Evolutionary conservation across 1,139 yeast species (phyloP).

Genomic region (Saccharomyces hybrid): DNA sequence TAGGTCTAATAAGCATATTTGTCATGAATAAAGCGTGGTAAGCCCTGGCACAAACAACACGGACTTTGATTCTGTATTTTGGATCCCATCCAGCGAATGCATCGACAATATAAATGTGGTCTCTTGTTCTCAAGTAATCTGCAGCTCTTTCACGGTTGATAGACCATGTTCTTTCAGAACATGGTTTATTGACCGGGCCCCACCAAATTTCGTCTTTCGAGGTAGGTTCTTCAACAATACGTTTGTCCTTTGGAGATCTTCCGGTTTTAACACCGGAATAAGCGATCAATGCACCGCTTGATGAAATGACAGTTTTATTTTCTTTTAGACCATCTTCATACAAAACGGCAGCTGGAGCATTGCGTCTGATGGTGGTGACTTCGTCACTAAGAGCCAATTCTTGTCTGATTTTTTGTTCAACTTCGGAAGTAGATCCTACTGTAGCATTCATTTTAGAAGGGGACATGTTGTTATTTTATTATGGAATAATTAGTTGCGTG

Average conservation of each 20-base stretch:
- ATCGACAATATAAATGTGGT: constrained; percentile 88
- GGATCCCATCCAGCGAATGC: constrained; percentile 99
- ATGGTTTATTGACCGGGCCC: constrained; percentile 98
- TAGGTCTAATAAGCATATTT: constrained; percentile 94
- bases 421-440: constrained; percentile 10
- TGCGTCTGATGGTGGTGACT: constrained; percentile 47
- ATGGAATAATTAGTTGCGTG: neutral
- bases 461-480: constrained; percentile 13
- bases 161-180: constrained; percentile 90
- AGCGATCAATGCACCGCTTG: constrained; percentile 93
- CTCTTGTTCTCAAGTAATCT: constrained; percentile 94
- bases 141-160: constrained; percentile 95
- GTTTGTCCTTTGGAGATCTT: constrained; percentile 96
- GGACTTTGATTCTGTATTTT: constrained; percentile 90
- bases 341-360: constrained; percentile 86
- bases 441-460: constrained; percentile 18
- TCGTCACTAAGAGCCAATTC: constrained; percentile 33
- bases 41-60: constrained; percentile 97
- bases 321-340: constrained; percentile 92
- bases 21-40: constrained; percentile 98
- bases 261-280: constrained; percentile 96
- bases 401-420: constrained; percentile 27
- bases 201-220: constrained; percentile 89
- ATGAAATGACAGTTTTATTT: constrained; percentile 83
- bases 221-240: constrained; percentile 91